Evolutionary conservation across 2,329 filamentous ascomycete species (phyloP).

Genomic region (Aspergillus chevalieri): DNA sequence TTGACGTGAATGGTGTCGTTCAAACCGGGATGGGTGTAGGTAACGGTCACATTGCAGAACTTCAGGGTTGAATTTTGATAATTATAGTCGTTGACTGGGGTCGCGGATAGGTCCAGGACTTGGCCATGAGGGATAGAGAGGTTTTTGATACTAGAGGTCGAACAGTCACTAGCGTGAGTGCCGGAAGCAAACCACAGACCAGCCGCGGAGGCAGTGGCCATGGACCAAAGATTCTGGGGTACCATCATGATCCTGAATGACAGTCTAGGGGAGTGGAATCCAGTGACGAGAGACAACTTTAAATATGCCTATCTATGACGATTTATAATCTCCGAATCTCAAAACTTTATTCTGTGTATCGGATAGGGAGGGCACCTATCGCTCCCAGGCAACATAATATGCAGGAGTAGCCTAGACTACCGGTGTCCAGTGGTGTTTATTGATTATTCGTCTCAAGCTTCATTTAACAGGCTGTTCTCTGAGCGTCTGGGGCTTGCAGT

Average conservation of each 20-base stretch:
- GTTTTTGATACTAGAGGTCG: slow-evolving; percentile 1
- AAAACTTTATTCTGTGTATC: no score
- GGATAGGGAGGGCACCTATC: no score
- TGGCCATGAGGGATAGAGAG: slow-evolving; percentile 4
- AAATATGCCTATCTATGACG: no score
- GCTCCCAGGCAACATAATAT: no score
- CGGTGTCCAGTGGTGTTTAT: no score
- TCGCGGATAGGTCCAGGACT: slow-evolving; percentile 3
- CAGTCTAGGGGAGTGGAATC: no score
- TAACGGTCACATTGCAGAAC: slow-evolving; percentile 36
- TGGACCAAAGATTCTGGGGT: background rate
- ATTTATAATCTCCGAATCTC: no score
- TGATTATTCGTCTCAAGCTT: no score
- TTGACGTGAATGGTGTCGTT: slow-evolving; percentile 27
- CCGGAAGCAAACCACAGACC: background rate
- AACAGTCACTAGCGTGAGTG: slow-evolving; percentile 1
- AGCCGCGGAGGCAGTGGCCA: background rate
- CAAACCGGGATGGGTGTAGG: slow-evolving; percentile 32
- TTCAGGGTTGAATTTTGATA: background rate
- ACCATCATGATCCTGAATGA: background rate
- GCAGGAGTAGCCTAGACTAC: no score
- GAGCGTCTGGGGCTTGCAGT: no score
- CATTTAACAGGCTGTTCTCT: no score
- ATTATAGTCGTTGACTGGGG: slow-evolving; percentile 1
- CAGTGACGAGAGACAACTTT: no score